Evolutionary conservation across 768 basidiomycete species (phyloP).

Genomic region (Exidia glandulosa): DNA sequence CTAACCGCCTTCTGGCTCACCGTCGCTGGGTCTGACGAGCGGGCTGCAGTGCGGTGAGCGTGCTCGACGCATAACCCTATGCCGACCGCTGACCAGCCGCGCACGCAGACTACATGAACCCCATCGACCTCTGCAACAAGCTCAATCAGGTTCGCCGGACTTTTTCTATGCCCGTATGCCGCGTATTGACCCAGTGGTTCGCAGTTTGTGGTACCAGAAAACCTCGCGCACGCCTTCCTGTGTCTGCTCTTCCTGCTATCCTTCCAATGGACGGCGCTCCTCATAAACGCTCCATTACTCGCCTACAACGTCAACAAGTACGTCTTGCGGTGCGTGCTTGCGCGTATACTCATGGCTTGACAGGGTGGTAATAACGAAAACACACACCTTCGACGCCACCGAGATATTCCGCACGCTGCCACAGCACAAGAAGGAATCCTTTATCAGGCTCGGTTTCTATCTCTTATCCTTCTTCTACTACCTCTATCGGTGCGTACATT

Average conservation of each 20-base stretch:
- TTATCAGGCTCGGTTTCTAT: slow-evolving; percentile 90
- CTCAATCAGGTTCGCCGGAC: slow-evolving; percentile 77
- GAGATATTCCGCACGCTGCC: slow-evolving; percentile 95
- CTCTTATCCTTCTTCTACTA: slow-evolving; percentile 88
- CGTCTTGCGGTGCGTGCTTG: slow-evolving; percentile 18
- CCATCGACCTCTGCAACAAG: slow-evolving; percentile 99
- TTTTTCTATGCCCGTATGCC: neutral
- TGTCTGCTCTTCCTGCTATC: slow-evolving; percentile 79
- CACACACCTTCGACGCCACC: slow-evolving; percentile 98
- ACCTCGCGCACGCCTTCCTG: slow-evolving; percentile 88
- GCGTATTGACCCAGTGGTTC: neutral
- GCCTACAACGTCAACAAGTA: slow-evolving; percentile 92
- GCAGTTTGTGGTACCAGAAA: slow-evolving; percentile 50
- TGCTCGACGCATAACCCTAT: neutral
- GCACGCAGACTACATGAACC: slow-evolving; percentile 84
- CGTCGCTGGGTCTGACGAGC: too few relatives aligned
- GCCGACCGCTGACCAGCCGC: neutral
- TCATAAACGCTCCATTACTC: slow-evolving; percentile 83
- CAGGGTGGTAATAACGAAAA: slow-evolving; percentile 74
- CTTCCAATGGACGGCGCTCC: slow-evolving; percentile 90
- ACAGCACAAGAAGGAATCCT: slow-evolving; percentile 92
- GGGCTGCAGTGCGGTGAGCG: neutral
- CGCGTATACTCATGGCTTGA: neutral
- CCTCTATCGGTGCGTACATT: slow-evolving; percentile 54
- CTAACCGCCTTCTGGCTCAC: too few relatives aligned